Evolutionary conservation across 176 grass and related monocot genomes (phyloP), one percentile per base, ranked within the genome.

Genomic region (Thinopyrum elongatum): DNA sequence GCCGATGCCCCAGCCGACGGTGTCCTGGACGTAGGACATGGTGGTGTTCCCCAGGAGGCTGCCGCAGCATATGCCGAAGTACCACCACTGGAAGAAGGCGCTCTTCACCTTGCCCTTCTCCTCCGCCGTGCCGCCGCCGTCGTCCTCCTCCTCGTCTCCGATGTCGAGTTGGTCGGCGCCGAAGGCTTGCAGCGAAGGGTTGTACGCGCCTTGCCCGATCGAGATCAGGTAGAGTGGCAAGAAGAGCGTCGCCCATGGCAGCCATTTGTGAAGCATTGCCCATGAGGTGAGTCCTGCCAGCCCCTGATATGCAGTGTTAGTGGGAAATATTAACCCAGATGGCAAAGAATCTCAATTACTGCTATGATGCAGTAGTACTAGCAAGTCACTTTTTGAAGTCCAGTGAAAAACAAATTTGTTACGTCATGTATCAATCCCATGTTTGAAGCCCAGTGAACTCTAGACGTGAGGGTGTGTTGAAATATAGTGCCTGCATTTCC

Each of bases 1-100:
- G 35, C 96, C 96, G 79, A 95, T 65, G 1, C 75, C 93, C 96
- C 96, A 98, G 35, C 93, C 88, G 16, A 89, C 51, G 23, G 92
- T 94, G 78, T 98, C 96, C 62, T 98, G 96, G 39, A 95, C 81
- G 46, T 98, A 95, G 2, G 96, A 89, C 90, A 95, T 92, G 69
- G 67, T 87, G 39, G 91, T 91, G 81, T 98, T 98, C 4, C 96
- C 96, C 79, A 98, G 62, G 59, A 98, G 86, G 85, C 93, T 92
- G 38, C 96, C 96, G 16, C 78, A 92, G 60, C 96, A 98, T 31
- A 98, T 88, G 81, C 96, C 96, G 28, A 98, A 95, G 89, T 98
- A 98, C 96, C 96, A 98, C 93, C 91, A 98, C 73, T 91, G 93
- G 88, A 98, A 98, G 82, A 98, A 98, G 25, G 79, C 41, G 64